Conservation (phyloP, 495 filamentous ascomycete genomes). For the Friedmanniomyces endolithicus region DNA sequence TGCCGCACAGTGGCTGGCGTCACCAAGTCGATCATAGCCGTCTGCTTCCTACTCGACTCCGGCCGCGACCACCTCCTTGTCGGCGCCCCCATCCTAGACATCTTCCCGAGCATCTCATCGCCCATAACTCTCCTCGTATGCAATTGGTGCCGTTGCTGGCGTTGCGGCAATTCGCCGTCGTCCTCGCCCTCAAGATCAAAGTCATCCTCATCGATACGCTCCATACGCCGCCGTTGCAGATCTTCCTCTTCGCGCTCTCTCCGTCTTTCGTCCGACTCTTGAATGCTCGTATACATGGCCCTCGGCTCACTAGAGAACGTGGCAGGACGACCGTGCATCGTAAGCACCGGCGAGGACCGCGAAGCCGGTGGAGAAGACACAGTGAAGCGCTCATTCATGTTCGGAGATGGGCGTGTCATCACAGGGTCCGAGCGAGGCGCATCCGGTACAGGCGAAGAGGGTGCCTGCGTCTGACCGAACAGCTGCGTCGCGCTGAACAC, state of each 20-base stretch:
- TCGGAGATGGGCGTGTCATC: conserved; percentile 33
- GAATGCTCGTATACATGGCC: conserved; percentile 28
- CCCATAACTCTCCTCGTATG: conserved; percentile 10
- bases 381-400: conserved; percentile 19
- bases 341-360: conserved; percentile 25
- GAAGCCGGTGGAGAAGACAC: conserved; percentile 25
- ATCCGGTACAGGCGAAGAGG: conserved; percentile 28
- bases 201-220: background rate
- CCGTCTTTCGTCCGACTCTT: conserved; percentile 28
- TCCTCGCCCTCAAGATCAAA: background rate
- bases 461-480: conserved; percentile 32
- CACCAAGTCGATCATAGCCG: conserved; percentile 11
- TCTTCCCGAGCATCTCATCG: conserved; percentile 7
- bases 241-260: conserved; percentile 9
- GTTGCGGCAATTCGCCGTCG: background rate
- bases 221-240: background rate
- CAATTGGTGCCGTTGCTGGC: background rate
- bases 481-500: conserved; percentile 30
- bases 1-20: conserved; percentile 8
- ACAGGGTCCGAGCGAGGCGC: conserved; percentile 27
- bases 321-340: conserved; percentile 11
- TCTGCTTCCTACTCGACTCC: conserved; percentile 6
- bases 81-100: conserved; percentile 3
- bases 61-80: conserved; percentile 4
- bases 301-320: conserved; percentile 25